Evolutionary conservation across 305 asterid genomes (phyloP).

Genomic region (Lippia alba): DNA sequence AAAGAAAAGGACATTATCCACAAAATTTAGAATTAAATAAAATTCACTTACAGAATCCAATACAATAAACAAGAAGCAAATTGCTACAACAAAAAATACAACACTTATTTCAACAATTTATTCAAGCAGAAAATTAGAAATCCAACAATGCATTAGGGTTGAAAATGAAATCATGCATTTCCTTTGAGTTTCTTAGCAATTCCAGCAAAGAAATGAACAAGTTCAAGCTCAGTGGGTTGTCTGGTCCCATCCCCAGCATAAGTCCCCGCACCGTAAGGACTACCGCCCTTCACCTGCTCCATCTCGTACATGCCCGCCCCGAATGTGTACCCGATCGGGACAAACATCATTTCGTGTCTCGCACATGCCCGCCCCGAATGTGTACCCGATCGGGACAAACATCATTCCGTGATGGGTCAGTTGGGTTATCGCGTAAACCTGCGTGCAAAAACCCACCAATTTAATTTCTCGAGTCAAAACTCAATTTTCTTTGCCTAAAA

Average conservation of each 20-base stretch:
- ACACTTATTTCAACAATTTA: slow-evolving; percentile 9
- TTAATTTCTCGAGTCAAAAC: neutral
- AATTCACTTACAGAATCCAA: neutral
- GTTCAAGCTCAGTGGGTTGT: slow-evolving; percentile 39
- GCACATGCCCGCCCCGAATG: slow-evolving; percentile 40
- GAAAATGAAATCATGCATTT: too few relatives aligned
- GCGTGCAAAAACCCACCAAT: slow-evolving; percentile 13
- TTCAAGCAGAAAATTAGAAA: too few relatives aligned
- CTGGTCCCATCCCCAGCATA: slow-evolving; percentile 39
- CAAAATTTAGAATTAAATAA: neutral
- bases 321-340: slow-evolving; percentile 40
- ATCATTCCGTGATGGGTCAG: slow-evolving; percentile 42
- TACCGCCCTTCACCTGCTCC: slow-evolving; percentile 41
- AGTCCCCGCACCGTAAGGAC: slow-evolving; percentile 42
- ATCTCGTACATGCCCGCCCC: slow-evolving; percentile 41
- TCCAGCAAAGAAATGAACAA: slow-evolving; percentile 34
- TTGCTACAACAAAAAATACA: neutral
- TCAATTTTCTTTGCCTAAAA: neutral
- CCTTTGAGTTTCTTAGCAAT: neutral
- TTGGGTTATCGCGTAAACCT: slow-evolving; percentile 42
- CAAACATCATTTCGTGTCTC: too few relatives aligned
- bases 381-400: slow-evolving; percentile 39
- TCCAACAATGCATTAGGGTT: too few relatives aligned
- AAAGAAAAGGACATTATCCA: too few relatives aligned
- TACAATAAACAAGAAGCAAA: slow-evolving; percentile 5